Conservation (phyloP, 2,329 filamentous ascomycete genomes). For the Fusarium agapanthi region DNA sequence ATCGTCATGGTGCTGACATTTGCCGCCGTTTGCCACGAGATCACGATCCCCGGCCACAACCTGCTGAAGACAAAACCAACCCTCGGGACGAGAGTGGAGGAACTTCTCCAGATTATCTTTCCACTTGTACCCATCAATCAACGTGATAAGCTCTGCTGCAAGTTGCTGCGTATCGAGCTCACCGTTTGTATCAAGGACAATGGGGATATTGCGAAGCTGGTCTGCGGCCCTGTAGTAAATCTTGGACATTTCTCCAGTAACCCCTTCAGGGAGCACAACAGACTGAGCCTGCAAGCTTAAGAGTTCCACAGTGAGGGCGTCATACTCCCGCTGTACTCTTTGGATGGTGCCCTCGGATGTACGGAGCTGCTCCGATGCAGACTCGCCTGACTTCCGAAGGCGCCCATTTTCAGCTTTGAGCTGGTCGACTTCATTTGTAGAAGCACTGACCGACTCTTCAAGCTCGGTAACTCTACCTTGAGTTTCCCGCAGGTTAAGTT, state of each 20-base stretch:
- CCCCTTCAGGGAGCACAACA: background rate
- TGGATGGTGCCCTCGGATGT: background rate
- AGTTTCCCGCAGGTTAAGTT: background rate
- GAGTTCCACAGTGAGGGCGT: accelerated
- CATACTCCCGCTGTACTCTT: background rate
- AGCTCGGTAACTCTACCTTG: background rate
- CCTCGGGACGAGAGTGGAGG: background rate
- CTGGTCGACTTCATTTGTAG: background rate
- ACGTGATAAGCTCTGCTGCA: background rate
- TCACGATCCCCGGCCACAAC: background rate
- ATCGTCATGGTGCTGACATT: background rate
- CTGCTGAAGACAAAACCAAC: background rate
- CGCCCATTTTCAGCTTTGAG: background rate
- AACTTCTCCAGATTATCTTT: background rate
- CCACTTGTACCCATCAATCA: background rate
- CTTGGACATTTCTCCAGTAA: background rate
- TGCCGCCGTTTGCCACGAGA: background rate
- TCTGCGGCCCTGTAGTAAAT: background rate
- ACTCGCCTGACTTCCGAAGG: background rate
- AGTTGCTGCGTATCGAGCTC: background rate
- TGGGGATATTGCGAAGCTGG: background rate
- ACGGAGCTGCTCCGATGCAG: background rate
- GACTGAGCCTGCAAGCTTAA: background rate
- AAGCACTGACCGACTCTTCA: background rate
- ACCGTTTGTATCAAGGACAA: background rate